Evolutionary conservation across 2,329 filamentous ascomycete species (phyloP), one percentile per base, ranked within the genome.

Genomic region (Lecanosticta acicola): DNA sequence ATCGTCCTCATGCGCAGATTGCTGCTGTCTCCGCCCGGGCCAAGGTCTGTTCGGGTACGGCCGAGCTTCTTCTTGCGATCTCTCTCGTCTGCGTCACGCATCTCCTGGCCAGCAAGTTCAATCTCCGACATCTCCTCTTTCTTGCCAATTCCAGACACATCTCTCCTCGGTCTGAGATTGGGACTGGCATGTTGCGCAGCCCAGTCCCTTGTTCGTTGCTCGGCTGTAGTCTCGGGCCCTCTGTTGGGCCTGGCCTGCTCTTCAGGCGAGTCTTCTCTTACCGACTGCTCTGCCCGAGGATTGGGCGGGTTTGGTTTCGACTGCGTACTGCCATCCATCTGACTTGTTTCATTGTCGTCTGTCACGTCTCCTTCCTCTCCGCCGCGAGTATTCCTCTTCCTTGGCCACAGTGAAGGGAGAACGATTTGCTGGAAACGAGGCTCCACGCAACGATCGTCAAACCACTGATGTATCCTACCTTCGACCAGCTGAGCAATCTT

Each of bases 401-500:
- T 73, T 1, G 87, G 87, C 87, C 87, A 94, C 48, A 93, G 64
- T 56, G 81, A 88, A 0, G 87, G 87, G 7, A 94, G 72, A 0
- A 85, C 84, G 54, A 93, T 91, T 62, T 93, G 86, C 64, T 93
- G 87, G 66, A 93, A 93, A 19, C 86, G 78, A 1, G 87, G 87
- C 67, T 93, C 87, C 4, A 94, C 87, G 51, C 83, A 86, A 38
- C 87, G 80, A 62, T 93, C 87, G 64, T 93, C 87, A 65, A 94
- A 91, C 87, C 87, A 94, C 44, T 81, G 80, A 67, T 93, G 87
- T 13, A 94, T 74, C 14, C 86, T 77, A 3, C 82, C 78, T 67
- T 94, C 87, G 33, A 94, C 81, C 1, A 94, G 73, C 64, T 91
- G 85, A 0, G 87, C 87, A 58, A 94, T 91, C 64, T 94, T 94